Percentiles rank a stretch among this genome's conserved stretches.
These are phyloP conservation scores for Vigna trinervia DNA, from an alignment of 306 rosid species.

Conservation along the genomic window DNA sequence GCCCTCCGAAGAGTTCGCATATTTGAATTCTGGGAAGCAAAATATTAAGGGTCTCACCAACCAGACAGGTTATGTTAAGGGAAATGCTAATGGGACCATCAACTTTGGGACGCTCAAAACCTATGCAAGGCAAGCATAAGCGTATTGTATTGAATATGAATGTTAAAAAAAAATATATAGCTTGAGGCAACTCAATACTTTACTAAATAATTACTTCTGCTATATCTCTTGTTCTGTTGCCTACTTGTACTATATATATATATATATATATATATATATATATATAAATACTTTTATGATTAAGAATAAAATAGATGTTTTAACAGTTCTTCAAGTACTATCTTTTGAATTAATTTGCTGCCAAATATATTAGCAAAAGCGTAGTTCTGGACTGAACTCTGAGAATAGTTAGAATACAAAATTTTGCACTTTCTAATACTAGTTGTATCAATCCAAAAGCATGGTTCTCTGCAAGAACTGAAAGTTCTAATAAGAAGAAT, in stretches of 20 bases:
- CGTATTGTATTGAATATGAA: background rate
- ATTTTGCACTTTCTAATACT: too few species aligned
- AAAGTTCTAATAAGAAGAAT: too few species aligned
- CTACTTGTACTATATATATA: background rate
- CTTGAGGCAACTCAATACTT: background rate
- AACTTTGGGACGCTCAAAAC: slow-evolving; percentile 48
- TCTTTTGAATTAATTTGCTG: too few species aligned
- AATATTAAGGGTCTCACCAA: slow-evolving; percentile 52
- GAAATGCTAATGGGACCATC: slow-evolving; percentile 55
- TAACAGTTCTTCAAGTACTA: too few species aligned
- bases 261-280: too few species aligned
- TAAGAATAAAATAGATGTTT: background rate
- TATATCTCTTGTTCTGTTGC: background rate
- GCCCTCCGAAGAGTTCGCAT: slow-evolving; percentile 15
- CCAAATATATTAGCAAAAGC: too few species aligned
- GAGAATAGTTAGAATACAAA: too few species aligned
- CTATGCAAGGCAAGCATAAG: slow-evolving; percentile 15
- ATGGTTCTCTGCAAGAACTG: too few species aligned
- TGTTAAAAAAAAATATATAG: background rate
- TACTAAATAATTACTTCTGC: background rate
- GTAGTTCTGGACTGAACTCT: too few species aligned
- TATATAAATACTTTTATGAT: too few species aligned
- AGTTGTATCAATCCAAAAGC: too few species aligned
- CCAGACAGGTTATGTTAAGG: slow-evolving; percentile 53
- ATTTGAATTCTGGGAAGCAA: slow-evolving; percentile 33